phyloP scores from a whole-genome alignment of 2,329 filamentous ascomycete genomes.

The Sporothrix globosa region DNA sequence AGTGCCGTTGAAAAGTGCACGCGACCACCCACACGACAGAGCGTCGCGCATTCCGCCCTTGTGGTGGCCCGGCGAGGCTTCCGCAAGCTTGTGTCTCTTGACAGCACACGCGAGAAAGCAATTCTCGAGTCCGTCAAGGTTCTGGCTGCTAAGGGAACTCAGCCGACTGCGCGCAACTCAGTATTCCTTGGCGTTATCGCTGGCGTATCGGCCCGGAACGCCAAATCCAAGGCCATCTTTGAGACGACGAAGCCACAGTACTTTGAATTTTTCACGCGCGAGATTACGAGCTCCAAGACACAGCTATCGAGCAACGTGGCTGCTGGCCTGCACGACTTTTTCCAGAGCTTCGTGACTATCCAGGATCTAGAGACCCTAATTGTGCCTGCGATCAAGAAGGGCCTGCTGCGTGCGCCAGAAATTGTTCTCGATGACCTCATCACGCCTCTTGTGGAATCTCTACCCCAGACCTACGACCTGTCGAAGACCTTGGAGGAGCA shows the following conservation, averaged over 20 bases:
- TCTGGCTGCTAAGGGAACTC: constrained; percentile 69
- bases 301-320: constrained; percentile 72
- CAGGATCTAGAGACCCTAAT: constrained; percentile 77
- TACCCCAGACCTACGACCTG: constrained; percentile 74
- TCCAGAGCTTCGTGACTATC: constrained; percentile 69
- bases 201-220: constrained; percentile 77
- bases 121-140: constrained; percentile 65
- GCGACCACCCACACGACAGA: constrained; percentile 63
- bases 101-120: constrained; percentile 61
- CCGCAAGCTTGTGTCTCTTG: constrained; percentile 68
- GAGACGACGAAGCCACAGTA: constrained; percentile 70
- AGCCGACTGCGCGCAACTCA: constrained; percentile 70
- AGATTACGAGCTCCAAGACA: constrained; percentile 78
- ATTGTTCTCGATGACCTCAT: constrained; percentile 81
- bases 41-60: constrained; percentile 72
- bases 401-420: constrained; percentile 85
- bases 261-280: constrained; percentile 80
- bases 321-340: constrained; percentile 78
- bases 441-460: constrained; percentile 68
- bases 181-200: constrained; percentile 82
- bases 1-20: constrained; percentile 78
- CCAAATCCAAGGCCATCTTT: constrained; percentile 64
- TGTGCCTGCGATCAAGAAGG: constrained; percentile 83
- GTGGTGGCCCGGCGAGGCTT: constrained; percentile 79
- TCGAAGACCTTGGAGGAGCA: constrained; percentile 72